A percentile compares a stretch with the other conserved stretches of the same genome.
phyloP scores from a whole-genome alignment of 768 basidiomycete species.

The Holtermanniella nyarrowii region DNA sequence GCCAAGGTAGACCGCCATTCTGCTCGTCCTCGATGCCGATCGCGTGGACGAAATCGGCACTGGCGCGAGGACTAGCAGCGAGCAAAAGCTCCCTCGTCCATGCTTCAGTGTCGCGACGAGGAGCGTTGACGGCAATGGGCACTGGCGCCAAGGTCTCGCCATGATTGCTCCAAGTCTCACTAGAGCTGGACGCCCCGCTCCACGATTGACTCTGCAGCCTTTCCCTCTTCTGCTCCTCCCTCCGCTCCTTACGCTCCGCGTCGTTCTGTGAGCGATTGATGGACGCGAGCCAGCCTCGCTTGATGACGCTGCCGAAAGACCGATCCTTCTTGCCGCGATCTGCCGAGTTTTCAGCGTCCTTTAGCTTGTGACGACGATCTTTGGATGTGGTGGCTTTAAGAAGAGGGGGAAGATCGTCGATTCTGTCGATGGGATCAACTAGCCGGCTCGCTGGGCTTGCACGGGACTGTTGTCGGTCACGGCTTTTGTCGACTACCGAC shows the following conservation, averaged over 20 bases:
- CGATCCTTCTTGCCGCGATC: slow-evolving; percentile 23
- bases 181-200: slow-evolving; percentile 17
- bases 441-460: too few species aligned
- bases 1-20: slow-evolving; percentile 2
- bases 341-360: background rate
- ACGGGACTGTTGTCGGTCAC: too few species aligned
- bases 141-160: too few species aligned
- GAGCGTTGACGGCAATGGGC: background rate
- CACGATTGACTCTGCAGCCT: slow-evolving; percentile 30
- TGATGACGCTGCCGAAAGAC: slow-evolving; percentile 27
- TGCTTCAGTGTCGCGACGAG: background rate
- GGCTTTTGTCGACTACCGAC: too few species aligned
- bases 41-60: background rate
- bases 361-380: background rate
- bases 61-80: slow-evolving; percentile 1
- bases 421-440: too few species aligned
- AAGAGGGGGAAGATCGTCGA: background rate
- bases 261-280: slow-evolving; percentile 16
- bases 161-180: slow-evolving; percentile 1
- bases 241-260: slow-evolving; percentile 19
- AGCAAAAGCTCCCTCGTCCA: slow-evolving; percentile 4
- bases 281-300: slow-evolving; percentile 23
- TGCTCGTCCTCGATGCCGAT: background rate
- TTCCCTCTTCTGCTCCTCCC: slow-evolving; percentile 31
- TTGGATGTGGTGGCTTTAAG: background rate